These are phyloP conservation scores for Candida dajiaensis DNA, from an alignment of 805 yeast genomes.

Conservation along the genomic window DNA sequence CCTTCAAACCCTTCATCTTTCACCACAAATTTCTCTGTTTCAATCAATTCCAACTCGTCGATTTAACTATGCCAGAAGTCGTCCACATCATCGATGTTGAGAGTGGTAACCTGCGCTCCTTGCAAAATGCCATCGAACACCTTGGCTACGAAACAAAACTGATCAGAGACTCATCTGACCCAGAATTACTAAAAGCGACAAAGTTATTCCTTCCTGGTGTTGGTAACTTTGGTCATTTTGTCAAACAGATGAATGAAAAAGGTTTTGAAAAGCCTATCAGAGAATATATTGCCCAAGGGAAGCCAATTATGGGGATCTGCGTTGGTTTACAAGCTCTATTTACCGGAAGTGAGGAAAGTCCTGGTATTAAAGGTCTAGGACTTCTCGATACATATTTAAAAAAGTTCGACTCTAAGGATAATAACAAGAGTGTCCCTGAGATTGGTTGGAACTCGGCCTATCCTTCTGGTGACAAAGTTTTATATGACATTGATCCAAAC, in stretches of 20 bases:
- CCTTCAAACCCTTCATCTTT: background rate
- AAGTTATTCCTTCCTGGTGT: conserved; percentile 88
- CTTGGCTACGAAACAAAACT: conserved; percentile 67
- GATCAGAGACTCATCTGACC: conserved; percentile 54
- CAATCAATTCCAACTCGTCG: background rate
- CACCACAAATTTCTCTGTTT: background rate
- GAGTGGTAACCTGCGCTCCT: conserved; percentile 88
- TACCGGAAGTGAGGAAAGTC: conserved; percentile 67
- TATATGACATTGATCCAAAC: conserved; percentile 60
- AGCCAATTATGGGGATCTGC: conserved; percentile 93
- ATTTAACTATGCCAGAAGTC: conserved; percentile 17
- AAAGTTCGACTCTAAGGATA: conserved; percentile 49
- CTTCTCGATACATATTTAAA: conserved; percentile 45
- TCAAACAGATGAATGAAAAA: conserved; percentile 55
- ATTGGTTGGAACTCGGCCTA: conserved; percentile 85
- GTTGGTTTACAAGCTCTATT: conserved; percentile 92
- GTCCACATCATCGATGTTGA: conserved; percentile 82
- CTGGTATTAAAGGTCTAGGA: conserved; percentile 55
- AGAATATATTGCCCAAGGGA: conserved; percentile 67
- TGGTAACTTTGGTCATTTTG: conserved; percentile 95
- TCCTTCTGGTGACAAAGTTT: conserved; percentile 23
- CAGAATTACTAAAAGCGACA: conserved; percentile 40
- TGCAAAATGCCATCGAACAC: conserved; percentile 76
- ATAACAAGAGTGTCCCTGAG: conserved; percentile 82
- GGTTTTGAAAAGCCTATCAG: conserved; percentile 62